phyloP scores from a whole-genome alignment of 129 eudicot species.

The Flaveria trinervia region DNA sequence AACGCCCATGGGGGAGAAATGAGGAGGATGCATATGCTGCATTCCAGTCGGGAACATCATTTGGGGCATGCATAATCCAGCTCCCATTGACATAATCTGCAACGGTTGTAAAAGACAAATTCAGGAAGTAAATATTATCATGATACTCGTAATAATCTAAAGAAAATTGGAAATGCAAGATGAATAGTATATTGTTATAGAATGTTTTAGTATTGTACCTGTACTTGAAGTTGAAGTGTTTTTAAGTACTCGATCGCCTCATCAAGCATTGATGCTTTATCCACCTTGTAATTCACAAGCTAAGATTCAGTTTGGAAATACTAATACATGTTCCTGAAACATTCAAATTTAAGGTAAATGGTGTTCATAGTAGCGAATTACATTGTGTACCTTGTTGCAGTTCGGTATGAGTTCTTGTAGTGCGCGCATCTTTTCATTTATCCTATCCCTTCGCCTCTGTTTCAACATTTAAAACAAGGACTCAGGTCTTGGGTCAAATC shows the following conservation, averaged over 20 bases:
- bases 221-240: constrained; percentile 97
- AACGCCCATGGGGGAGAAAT: constrained; percentile 83
- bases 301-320: constrained; percentile 20
- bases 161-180: background rate
- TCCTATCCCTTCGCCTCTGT: constrained; percentile 99
- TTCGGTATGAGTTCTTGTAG: constrained; percentile 98
- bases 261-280: constrained; percentile 99
- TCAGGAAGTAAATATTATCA: background rate
- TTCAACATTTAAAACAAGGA: constrained; percentile 28
- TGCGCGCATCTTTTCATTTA: constrained; percentile 99
- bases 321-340: background rate
- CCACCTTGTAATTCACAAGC: constrained; percentile 54
- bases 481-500: background rate
- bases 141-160: constrained; percentile 4
- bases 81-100: constrained; percentile 97
- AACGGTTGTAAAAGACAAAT: constrained; percentile 2
- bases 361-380: background rate
- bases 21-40: constrained; percentile 84
- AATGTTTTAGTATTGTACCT: constrained; percentile 44
- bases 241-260: constrained; percentile 98
- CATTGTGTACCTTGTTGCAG: constrained; percentile 84
- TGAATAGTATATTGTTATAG: too few relatives aligned
- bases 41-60: constrained; percentile 90
- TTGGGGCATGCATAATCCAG: constrained; percentile 80
- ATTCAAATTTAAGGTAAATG: background rate